Conservation (phyloP, 176 grass and related monocot genomes). For the Hsuehochloa calcarea region DNA sequence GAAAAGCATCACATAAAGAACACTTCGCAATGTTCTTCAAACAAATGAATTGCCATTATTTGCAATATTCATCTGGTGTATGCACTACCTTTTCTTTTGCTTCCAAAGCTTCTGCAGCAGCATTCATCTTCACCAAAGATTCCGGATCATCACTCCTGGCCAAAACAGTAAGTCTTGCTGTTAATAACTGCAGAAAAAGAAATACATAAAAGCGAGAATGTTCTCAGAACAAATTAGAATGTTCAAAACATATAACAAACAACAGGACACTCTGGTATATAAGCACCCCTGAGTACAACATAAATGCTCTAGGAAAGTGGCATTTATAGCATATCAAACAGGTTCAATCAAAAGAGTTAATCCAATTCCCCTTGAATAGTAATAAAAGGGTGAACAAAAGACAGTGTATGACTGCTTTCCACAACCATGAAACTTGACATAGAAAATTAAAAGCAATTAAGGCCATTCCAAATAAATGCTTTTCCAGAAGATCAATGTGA, state of each 20-base stretch:
- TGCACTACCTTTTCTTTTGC: slow-evolving; percentile 76
- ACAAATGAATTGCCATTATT: slow-evolving; percentile 19
- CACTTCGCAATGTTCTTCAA: background rate
- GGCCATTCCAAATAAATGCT: background rate
- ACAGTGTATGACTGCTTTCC: background rate
- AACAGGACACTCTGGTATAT: slow-evolving; percentile 1
- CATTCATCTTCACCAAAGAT: slow-evolving; percentile 66
- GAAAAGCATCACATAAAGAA: background rate
- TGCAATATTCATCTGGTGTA: background rate
- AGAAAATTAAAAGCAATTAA: slow-evolving; percentile 8
- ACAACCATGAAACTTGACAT: background rate
- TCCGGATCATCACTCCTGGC: slow-evolving; percentile 55
- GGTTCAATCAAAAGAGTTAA: background rate
- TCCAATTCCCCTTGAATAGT: background rate
- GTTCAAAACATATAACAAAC: background rate
- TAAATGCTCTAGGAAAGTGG: background rate
- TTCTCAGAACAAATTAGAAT: slow-evolving; percentile 11
- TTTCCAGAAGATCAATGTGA: background rate
- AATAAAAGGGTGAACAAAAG: background rate
- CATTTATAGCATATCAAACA: slow-evolving; percentile 10
- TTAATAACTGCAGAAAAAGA: background rate
- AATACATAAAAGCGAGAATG: background rate
- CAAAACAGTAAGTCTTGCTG: slow-evolving; percentile 12
- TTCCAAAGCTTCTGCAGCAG: slow-evolving; percentile 63
- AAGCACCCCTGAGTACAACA: background rate